Conservation (phyloP, 2,329 filamentous ascomycete species). For the Conoideocrella luteorostrata region DNA sequence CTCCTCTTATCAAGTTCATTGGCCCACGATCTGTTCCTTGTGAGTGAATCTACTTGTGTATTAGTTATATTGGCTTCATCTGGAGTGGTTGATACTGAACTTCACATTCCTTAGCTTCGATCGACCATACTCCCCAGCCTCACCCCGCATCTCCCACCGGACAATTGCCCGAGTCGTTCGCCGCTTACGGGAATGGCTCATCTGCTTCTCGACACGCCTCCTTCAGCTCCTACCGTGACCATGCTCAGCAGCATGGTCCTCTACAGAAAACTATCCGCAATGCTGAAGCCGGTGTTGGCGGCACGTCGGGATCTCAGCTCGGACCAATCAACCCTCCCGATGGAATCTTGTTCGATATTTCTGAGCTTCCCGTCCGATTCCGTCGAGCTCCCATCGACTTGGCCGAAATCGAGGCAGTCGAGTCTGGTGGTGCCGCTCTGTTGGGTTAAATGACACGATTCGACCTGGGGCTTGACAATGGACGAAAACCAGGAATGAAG, state of each 20-base stretch:
- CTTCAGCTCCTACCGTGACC: conserved; percentile 72
- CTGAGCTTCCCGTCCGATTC: conserved; percentile 81
- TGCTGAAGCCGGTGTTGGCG: conserved; percentile 44
- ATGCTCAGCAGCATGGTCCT: conserved; percentile 72
- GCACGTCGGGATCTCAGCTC: conserved; percentile 59
- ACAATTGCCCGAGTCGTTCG: conserved; percentile 52
- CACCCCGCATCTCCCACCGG: conserved; percentile 66
- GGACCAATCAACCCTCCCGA: conserved; percentile 64
- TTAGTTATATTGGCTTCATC: background rate
- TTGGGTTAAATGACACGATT: conserved; percentile 32
- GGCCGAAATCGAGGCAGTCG: conserved; percentile 90
- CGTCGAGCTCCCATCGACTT: conserved; percentile 64
- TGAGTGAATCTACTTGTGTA: conserved; percentile 25
- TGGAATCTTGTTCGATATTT: conserved; percentile 82
- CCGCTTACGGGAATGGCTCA: conserved; percentile 24
- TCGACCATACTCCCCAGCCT: conserved; percentile 67
- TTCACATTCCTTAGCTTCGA: conserved; percentile 44
- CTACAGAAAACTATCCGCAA: conserved; percentile 52
- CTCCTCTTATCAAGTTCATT: conserved; percentile 56
- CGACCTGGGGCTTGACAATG: no score
- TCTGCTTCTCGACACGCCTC: conserved; percentile 43
- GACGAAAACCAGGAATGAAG: background rate
- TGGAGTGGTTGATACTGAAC: conserved; percentile 12
- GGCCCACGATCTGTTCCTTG: conserved; percentile 54
- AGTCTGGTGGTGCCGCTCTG: conserved; percentile 76